phyloP scores from a whole-genome alignment of 2,329 filamentous ascomycete genomes.

The Trichoderma citrinoviride region DNA sequence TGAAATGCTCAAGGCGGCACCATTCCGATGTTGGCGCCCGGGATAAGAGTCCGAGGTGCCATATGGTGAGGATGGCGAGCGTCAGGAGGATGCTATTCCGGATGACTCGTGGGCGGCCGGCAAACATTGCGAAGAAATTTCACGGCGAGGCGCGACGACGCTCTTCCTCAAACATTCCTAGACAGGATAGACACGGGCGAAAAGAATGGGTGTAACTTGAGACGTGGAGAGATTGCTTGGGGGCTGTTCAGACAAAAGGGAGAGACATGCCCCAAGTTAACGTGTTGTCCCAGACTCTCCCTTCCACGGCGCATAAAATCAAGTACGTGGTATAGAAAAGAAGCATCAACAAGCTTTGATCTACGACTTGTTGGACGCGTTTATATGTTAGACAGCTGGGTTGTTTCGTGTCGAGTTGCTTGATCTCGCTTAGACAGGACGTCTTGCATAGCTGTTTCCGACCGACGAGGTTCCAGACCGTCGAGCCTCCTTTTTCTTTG shows the following conservation, averaged over 20 bases:
- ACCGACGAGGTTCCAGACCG: too few species aligned
- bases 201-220: neutral
- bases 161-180: neutral
- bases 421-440: too few species aligned
- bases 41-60: neutral
- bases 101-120: conserved; percentile 17
- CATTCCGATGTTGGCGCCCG: conserved; percentile 16
- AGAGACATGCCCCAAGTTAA: neutral
- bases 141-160: neutral
- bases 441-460: too few species aligned
- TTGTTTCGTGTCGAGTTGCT: too few species aligned
- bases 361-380: too few species aligned
- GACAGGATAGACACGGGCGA: neutral
- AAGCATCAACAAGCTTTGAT: neutral
- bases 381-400: too few species aligned
- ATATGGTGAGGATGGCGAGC: conserved; percentile 1
- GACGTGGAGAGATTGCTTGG: too few species aligned
- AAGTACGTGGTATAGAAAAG: neutral
- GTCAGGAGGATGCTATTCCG: conserved; percentile 13
- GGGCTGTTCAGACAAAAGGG: neutral
- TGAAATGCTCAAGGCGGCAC: conserved; percentile 30
- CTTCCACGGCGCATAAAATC: neutral
- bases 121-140: conserved; percentile 1
- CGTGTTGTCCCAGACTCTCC: neutral
- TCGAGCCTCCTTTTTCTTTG: too few species aligned